Evolutionary conservation across 768 basidiomycete genomes (phyloP), one percentile per base, ranked within the genome.

Genomic region (Favolaschia claudopus): DNA sequence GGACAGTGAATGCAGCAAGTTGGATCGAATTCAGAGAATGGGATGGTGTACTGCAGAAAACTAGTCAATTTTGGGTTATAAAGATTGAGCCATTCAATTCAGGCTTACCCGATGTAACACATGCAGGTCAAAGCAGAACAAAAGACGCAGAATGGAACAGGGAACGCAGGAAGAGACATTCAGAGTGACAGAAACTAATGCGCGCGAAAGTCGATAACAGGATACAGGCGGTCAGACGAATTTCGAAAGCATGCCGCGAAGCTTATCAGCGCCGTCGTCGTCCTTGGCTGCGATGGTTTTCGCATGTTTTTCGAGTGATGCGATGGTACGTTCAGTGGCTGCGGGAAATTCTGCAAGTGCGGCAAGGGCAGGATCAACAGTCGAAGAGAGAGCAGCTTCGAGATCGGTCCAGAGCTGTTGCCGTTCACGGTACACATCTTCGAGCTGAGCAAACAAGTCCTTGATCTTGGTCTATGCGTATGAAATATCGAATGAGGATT

Each of bases 391-490:
- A 14, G 65, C 71, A 19, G 71, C 70, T 50, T 86, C 76, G 39
- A 87, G 78, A 12, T 79, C 70, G 25, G 68, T 52, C 80, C 88
- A 87, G 29, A 89, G 78, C 39, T 67, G 66, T 15, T 85, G 81
- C 34, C 87, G 79, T 33, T 75, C 71, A 36, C 65, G 66, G 66
- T 80, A 84, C 39, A 85, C 81, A 57, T 79, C 76, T 55, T 80
- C 76, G 31, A 90, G 77, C 54, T 82, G 74, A 22, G 65, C 65
- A 37, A 83, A 71, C 12, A 86, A 71, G 8, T 69, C 64, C 13
- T 77, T 70, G 6, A 85, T 76, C 27, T 75, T 75, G 19, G 64
- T 69, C 88, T 89, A 53, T 19, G 37, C 7, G 33, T 22, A 15
- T 49, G 42, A 39, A 46, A 28, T 15, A 34, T 28, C 51, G 12